These are phyloP conservation scores for Curvularia eragrostidis DNA, from an alignment of 2,329 filamentous ascomycete genomes.

Conservation along the genomic window DNA sequence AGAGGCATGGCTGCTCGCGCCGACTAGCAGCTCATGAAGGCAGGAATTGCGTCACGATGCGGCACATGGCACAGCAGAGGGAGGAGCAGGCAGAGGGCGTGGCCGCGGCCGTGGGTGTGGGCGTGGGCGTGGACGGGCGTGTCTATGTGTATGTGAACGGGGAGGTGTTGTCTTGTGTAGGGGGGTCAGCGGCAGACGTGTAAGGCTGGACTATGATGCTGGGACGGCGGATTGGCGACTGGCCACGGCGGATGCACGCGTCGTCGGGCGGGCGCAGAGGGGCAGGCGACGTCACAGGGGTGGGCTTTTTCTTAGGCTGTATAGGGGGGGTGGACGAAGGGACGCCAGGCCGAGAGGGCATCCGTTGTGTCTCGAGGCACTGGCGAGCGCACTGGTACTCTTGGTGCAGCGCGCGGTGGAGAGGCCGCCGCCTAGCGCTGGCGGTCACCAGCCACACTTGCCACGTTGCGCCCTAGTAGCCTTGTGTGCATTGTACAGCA, in stretches of 20 bases:
- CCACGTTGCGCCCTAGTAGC: slow-evolving; percentile 15
- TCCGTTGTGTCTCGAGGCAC: slow-evolving; percentile 12
- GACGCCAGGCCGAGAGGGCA: slow-evolving; percentile 8
- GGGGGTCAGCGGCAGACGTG: not conserved
- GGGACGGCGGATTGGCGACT: slow-evolving; percentile 1
- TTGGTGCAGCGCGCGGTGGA: slow-evolving; percentile 16
- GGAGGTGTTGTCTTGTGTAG: slow-evolving; percentile 1
- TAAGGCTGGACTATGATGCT: not conserved
- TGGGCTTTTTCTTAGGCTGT: slow-evolving; percentile 2
- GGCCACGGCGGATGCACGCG: slow-evolving; percentile 7
- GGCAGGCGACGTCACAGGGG: slow-evolving; percentile 10
- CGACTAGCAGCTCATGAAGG: slow-evolving; percentile 46
- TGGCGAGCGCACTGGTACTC: slow-evolving; percentile 20
- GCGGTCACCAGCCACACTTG: slow-evolving; percentile 15
- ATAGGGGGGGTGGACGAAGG: slow-evolving; percentile 7
- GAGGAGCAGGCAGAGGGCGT: slow-evolving; percentile 11
- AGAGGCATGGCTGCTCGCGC: slow-evolving; percentile 50
- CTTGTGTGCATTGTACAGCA: too few relatives aligned
- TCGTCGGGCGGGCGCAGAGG: not conserved
- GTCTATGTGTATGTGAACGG: not conserved
- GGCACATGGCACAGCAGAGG: slow-evolving; percentile 44
- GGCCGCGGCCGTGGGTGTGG: not conserved
- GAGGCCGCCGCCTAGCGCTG: slow-evolving; percentile 11
- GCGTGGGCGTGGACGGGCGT: not conserved
- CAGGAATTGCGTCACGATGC: slow-evolving; percentile 34